Evolutionary conservation across 2,329 filamentous ascomycete genomes (phyloP), one percentile per base, ranked within the genome.

Genomic region (Xylaria sp.): DNA sequence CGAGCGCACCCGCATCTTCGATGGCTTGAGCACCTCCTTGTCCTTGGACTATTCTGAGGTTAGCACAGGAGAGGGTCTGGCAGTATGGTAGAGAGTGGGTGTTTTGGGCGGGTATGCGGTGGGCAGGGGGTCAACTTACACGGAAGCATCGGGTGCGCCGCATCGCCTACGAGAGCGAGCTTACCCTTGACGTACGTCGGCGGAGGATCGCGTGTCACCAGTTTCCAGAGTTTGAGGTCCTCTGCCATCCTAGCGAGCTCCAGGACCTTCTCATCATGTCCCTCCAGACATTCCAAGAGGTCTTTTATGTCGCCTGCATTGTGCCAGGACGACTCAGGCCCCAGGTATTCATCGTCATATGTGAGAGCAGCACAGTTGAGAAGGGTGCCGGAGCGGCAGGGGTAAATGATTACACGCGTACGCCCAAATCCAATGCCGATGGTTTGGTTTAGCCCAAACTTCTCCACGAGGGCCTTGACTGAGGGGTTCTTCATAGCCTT

Each of bases 111-210:
- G 12, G 5, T 31, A 34, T n/a, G 41, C 18, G 20, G 18, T 25
- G 4, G 2, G 25, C 13, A 37, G n/a, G 20, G 6, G 9, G 20
- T 28, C 25, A 13, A 65, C 69, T 66, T 48, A 71, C 69, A 66
- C 25, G 69, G 69, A 34, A 71, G 69, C 66, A 66, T 71, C 23
- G 69, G 69, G 34, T 71, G 69, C 44, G 69, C 69, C 7, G 69
- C 69, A 31, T 71, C 69, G 41, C 69, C 69, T 1, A 71, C 10
- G 9, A 71, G 66, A 6, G 66, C 69, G 25, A 71, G 63, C 55
- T 25, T 71, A 5, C 66, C 65, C 50, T 71, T 71, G 23, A 69
- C 37, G 15, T 44, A 71, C 10, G 58, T 69, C 52, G 54, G 57
- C 3, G 66, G 66, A 50, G 69, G 69, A 18, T 69, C 51, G 39